Evolutionary conservation across 2,329 filamentous ascomycete species (phyloP), one percentile per base, ranked within the genome.

Genomic region (Aspergillus tubingensis): DNA sequence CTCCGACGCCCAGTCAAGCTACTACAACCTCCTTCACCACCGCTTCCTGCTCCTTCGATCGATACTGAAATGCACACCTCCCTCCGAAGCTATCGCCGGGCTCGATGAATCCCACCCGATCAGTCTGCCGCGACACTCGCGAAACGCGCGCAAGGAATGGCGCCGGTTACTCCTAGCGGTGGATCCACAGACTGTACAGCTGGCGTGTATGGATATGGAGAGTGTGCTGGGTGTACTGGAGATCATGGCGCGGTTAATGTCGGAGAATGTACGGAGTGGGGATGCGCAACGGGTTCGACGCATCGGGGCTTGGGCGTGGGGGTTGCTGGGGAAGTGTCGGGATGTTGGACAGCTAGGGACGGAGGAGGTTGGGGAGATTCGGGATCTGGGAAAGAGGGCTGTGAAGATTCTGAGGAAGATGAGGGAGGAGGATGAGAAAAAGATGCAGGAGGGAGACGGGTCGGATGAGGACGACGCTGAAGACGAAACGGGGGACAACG

Each of bases 301-400:
- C 51, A 87, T 91, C 4, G 92, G 91, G 61, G 83, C 87, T 15
- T 98, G 94, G 94, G 80, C 91, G 3, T 97, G 92, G 93, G 88
- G 89, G 0, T 76, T 96, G 59, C 80, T 97, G 48, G 91, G 90
- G 2, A 85, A 87, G 59, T 82, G 94, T 60, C 88, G 90, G 0
- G 90, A 91, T 38, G 79, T 86, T 8, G 92, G 92, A 1, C 87
- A 91, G 73, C 79, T 97, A 73, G 86, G 86, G 62, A 89, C 91
- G 64, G 85, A 87, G 47, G 90, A 95, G 70, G 85, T 96, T 32
- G 88, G 87, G 5, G 86, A 87, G 69, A 80, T 97, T 27, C 83
- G 94, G 54, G 91, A 95, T 60, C 74, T 98, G 36, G 92, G 90
- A 0, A 91, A 92, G 75, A 85, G 88, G 65, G 92, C 92, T 0